Evolutionary conservation across 208 protist genomes (phyloP).

Genomic region (Trypanosoma scelopori): DNA sequence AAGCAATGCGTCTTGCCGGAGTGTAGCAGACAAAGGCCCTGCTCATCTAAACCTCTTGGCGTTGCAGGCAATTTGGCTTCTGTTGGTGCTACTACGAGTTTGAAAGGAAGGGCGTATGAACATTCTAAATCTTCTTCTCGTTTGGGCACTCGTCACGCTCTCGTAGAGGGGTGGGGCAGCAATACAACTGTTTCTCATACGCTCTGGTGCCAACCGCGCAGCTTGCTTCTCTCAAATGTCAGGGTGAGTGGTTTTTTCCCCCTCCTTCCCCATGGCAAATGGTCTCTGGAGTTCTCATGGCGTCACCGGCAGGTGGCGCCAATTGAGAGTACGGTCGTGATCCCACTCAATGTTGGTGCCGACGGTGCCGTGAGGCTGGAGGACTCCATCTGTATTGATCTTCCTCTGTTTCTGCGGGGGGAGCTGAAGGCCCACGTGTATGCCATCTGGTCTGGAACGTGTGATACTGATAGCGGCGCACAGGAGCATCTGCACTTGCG

Average conservation of each 20-base stretch:
- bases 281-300: slow-evolving; percentile 24
- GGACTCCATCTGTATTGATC: slow-evolving; percentile 23
- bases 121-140: no score
- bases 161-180: background rate
- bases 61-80: no score
- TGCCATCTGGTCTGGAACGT: slow-evolving; percentile 21
- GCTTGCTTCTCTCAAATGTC: slow-evolving; percentile 27
- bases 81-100: no score
- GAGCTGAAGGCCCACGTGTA: slow-evolving; percentile 19
- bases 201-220: slow-evolving; percentile 24
- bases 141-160: background rate
- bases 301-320: slow-evolving; percentile 15
- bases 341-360: slow-evolving; percentile 17
- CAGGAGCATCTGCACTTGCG: slow-evolving; percentile 1
- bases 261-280: slow-evolving; percentile 14
- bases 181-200: background rate
- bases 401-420: slow-evolving; percentile 29
- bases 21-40: background rate
- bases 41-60: no score
- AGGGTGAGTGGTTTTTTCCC: slow-evolving; percentile 23
- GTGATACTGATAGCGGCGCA: background rate
- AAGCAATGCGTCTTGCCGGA: background rate
- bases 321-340: slow-evolving; percentile 1
- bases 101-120: no score
- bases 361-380: background rate